A percentile compares a stretch with the other conserved stretches of the same genome.
phyloP scores from a whole-genome alignment of 805 yeast species.

The Lachancea fermentati region DNA sequence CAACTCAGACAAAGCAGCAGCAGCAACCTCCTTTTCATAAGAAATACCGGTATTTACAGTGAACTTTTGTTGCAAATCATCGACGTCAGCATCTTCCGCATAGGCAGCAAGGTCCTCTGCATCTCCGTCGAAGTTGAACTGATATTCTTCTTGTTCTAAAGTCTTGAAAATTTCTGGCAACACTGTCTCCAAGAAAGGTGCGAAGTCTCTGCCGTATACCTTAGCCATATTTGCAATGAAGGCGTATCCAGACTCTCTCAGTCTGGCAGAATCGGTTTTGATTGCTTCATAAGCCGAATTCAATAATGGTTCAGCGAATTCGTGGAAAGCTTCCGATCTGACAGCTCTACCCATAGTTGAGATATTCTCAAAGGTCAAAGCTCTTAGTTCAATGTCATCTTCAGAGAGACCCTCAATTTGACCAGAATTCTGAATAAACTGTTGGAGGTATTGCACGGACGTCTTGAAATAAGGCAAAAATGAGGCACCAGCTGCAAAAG shows the following conservation, averaged over 20 bases:
- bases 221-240: constrained; percentile 91
- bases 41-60: constrained; percentile 93
- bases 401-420: constrained; percentile 73
- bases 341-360: constrained; percentile 96
- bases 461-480: constrained; percentile 81
- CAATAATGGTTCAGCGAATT: constrained; percentile 81
- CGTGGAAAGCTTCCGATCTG: constrained; percentile 81
- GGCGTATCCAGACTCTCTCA: constrained; percentile 92
- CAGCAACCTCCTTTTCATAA: constrained; percentile 92
- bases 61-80: constrained; percentile 62
- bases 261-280: constrained; percentile 69
- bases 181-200: constrained; percentile 75
- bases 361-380: constrained; percentile 86
- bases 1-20: constrained; percentile 82
- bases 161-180: constrained; percentile 81
- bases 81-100: constrained; percentile 50
- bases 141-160: constrained; percentile 81
- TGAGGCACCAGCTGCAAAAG: constrained; percentile 87
- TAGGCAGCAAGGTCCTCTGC: constrained; percentile 41
- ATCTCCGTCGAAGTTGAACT: constrained; percentile 51
- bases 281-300: constrained; percentile 81
- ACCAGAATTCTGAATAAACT: constrained; percentile 66
- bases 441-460: constrained; percentile 76
- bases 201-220: constrained; percentile 87
- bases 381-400: constrained; percentile 86